These are phyloP conservation scores for Psilocybe subaeruginosa DNA, from an alignment of 768 basidiomycete genomes.

Conservation along the genomic window DNA sequence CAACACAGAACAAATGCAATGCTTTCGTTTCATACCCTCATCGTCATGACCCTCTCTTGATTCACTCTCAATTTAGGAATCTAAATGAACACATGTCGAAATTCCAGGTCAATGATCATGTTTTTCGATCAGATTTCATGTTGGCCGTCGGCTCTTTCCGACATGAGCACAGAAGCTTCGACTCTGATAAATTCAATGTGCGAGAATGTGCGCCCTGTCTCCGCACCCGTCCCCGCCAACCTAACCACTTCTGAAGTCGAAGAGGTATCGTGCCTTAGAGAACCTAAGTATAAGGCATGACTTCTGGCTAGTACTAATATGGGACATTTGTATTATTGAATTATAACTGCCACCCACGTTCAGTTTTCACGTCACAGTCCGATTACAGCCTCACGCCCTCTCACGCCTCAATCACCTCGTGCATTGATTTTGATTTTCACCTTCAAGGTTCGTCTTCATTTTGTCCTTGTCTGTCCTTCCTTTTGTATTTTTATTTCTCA, in stretches of 20 bases:
- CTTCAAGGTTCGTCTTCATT: background rate
- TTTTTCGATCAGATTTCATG: background rate
- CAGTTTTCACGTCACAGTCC: background rate
- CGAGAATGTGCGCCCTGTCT: background rate
- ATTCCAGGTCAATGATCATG: background rate
- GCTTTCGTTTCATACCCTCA: background rate
- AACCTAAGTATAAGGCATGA: background rate
- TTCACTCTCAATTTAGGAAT: background rate
- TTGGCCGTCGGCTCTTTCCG: background rate
- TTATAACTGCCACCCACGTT: too few species aligned
- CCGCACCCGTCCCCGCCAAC: background rate
- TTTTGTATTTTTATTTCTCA: conserved; percentile 18
- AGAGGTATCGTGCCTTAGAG: background rate
- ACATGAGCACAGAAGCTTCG: background rate
- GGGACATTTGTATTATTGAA: background rate
- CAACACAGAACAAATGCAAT: background rate
- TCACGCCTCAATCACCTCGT: background rate
- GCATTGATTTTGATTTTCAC: background rate
- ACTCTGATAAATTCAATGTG: background rate
- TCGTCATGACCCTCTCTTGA: background rate
- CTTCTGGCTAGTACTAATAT: background rate
- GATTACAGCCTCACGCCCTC: background rate
- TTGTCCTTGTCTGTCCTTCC: background rate
- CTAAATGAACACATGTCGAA: background rate
- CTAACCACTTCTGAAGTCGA: background rate